Evolutionary conservation across 163 green algal genomes (phyloP).

Genomic region (Trebouxia gelatinosa): DNA sequence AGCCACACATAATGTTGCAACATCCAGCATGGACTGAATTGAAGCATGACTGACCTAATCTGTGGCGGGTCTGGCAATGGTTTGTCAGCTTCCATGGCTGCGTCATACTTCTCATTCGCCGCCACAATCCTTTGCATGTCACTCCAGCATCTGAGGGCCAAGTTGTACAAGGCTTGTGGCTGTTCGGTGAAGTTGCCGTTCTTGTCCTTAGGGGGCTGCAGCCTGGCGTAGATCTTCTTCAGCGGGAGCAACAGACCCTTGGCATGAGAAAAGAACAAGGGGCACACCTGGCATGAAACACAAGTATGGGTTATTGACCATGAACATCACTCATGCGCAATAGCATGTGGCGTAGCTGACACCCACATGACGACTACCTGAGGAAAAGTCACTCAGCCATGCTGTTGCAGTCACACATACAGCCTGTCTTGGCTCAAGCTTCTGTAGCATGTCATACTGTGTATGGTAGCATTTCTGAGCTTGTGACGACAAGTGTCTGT

Average conservation of each 20-base stretch:
- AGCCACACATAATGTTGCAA: neutral
- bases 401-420: neutral
- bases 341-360: too few species aligned
- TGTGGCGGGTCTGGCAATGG: neutral
- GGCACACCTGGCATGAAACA: conserved; percentile 7
- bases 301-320: neutral
- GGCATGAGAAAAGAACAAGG: neutral
- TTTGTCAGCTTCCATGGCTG: too few species aligned
- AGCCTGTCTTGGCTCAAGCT: too few species aligned
- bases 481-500: too few species aligned
- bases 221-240: neutral
- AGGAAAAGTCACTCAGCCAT: too few species aligned
- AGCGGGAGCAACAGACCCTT: neutral
- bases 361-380: too few species aligned
- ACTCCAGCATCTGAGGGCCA: conserved; percentile 1
- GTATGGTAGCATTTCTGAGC: too few species aligned
- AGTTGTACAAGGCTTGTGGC: conserved; percentile 6
- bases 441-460: too few species aligned
- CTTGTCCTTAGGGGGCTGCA: neutral
- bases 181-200: conserved; percentile 16
- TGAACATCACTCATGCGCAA: neutral
- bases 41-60: neutral
- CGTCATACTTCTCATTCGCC: neutral
- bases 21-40: neutral
- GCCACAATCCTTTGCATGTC: conserved; percentile 8